phyloP scores from a whole-genome alignment of 1,139 yeast species.

The Scheffersomyces parashehatae region DNA sequence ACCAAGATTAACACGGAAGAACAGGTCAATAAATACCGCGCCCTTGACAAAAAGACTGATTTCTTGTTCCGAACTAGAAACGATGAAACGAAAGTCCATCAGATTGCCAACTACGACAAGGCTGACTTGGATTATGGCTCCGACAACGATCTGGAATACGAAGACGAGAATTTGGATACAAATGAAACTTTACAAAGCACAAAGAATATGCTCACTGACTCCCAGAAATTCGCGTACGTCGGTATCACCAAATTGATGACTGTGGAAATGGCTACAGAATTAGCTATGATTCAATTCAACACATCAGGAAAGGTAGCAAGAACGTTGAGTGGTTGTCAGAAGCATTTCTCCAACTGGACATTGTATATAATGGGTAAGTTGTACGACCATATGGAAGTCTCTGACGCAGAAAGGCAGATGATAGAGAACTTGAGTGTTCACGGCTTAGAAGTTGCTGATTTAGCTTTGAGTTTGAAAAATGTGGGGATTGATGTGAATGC shows the following conservation, averaged over 20 bases:
- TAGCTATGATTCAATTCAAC: conserved; percentile 61
- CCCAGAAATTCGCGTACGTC: conserved; percentile 88
- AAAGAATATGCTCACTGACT: conserved; percentile 74
- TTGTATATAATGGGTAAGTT: conserved; percentile 68
- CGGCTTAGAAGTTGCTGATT: conserved; percentile 74
- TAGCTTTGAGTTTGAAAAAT: conserved; percentile 58
- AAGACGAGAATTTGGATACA: conserved; percentile 44
- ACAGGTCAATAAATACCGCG: conserved; percentile 77
- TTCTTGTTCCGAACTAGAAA: conserved; percentile 58
- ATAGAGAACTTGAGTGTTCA: conserved; percentile 83
- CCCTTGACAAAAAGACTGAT: conserved; percentile 79
- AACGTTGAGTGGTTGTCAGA: conserved; percentile 68
- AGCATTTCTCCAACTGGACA: conserved; percentile 85
- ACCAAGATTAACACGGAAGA: conserved; percentile 87
- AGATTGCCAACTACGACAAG: conserved; percentile 5
- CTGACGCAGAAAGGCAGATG: conserved; percentile 78
- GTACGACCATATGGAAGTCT: conserved; percentile 78
- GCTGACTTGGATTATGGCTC: conserved; percentile 25
- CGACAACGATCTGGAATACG: conserved; percentile 24
- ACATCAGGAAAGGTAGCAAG: conserved; percentile 55
- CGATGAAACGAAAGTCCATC: conserved; percentile 10
- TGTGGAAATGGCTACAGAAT: conserved; percentile 77
- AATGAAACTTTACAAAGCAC: conserved; percentile 75
- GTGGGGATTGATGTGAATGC: conserved; percentile 32
- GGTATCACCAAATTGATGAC: conserved; percentile 78